Percentiles rank a stretch among this genome's conserved stretches.
These are phyloP conservation scores for Pythium plurisporium DNA, from an alignment of 352 stramenopile genomes.

Conservation along the genomic window DNA sequence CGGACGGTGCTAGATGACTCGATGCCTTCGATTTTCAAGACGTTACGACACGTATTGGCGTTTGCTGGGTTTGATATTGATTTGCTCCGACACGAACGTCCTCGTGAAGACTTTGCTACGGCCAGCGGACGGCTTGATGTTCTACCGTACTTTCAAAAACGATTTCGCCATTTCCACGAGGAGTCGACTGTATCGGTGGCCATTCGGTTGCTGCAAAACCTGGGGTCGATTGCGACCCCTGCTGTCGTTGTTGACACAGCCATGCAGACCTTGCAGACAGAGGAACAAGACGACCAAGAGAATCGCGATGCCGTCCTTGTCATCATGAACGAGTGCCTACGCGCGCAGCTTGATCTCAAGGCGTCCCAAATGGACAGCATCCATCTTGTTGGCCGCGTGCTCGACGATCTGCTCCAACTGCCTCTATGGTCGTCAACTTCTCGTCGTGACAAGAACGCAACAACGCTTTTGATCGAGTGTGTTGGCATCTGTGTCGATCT, in stretches of 20 bases:
- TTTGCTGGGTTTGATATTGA: slow-evolving; percentile 74
- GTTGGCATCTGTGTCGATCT: slow-evolving; percentile 72
- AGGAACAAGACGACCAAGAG: not conserved
- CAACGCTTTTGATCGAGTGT: slow-evolving; percentile 66
- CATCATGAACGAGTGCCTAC: slow-evolving; percentile 62
- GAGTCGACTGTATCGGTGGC: slow-evolving; percentile 49
- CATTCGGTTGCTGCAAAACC: slow-evolving; percentile 38
- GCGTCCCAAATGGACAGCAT: slow-evolving; percentile 27
- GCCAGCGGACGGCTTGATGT: slow-evolving; percentile 16
- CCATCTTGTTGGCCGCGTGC: slow-evolving; percentile 61
- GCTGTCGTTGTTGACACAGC: slow-evolving; percentile 64
- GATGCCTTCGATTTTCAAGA: slow-evolving; percentile 43
- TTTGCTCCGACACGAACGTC: slow-evolving; percentile 51
- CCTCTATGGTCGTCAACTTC: slow-evolving; percentile 11
- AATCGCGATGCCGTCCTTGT: slow-evolving; percentile 37
- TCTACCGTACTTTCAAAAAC: slow-evolving; percentile 77
- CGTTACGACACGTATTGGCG: slow-evolving; percentile 42
- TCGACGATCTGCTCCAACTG: slow-evolving; percentile 68
- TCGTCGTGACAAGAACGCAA: slow-evolving; percentile 3
- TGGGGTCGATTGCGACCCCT: slow-evolving; percentile 47
- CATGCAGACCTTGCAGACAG: slow-evolving; percentile 34
- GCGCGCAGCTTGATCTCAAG: slow-evolving; percentile 22
- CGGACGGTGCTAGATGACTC: slow-evolving; percentile 44
- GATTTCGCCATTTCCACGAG: slow-evolving; percentile 67
- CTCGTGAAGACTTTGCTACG: not conserved